phyloP scores from a whole-genome alignment of 805 yeast species.

The Jamesozyma hellenica region DNA sequence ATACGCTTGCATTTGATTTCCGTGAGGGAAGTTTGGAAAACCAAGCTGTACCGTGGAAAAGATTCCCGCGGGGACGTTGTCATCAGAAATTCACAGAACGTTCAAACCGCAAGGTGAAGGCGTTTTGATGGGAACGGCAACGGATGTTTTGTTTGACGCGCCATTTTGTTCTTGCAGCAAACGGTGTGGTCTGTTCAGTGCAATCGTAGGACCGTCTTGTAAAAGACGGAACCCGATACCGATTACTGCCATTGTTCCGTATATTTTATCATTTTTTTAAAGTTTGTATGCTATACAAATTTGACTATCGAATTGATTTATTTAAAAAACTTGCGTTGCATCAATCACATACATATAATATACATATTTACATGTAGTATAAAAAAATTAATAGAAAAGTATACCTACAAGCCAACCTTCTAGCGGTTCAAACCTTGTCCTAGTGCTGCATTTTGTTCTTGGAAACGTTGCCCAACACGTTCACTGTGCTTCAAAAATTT shows the following conservation, averaged over 20 bases:
- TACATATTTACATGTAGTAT: constrained; percentile 1
- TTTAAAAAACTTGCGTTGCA: no score
- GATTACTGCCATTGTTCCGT: constrained; percentile 26
- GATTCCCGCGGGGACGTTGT: constrained; percentile 13
- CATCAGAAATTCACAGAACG: constrained; percentile 25
- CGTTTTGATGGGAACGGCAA: constrained; percentile 26
- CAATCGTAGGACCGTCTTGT: constrained; percentile 27
- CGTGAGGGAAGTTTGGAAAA: constrained; percentile 4
- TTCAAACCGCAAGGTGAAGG: neutral
- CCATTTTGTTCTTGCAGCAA: neutral
- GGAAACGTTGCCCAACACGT: constrained; percentile 97
- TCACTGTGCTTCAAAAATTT: constrained; percentile 96
- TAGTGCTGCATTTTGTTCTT: constrained; percentile 82
- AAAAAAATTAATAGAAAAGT: neutral
- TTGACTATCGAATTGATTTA: no score
- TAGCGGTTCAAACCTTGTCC: constrained; percentile 54
- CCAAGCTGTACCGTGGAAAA: neutral
- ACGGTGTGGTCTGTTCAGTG: constrained; percentile 28
- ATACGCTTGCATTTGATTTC: no score
- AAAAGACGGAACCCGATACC: constrained; percentile 29
- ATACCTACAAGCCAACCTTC: neutral
- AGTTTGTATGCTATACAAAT: no score
- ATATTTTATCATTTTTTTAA: neutral
- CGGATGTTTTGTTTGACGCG: constrained; percentile 26
- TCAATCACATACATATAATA: neutral